Evolutionary conservation across 345 rosid species (phyloP).

Genomic region (Nasturtium officinale): DNA sequence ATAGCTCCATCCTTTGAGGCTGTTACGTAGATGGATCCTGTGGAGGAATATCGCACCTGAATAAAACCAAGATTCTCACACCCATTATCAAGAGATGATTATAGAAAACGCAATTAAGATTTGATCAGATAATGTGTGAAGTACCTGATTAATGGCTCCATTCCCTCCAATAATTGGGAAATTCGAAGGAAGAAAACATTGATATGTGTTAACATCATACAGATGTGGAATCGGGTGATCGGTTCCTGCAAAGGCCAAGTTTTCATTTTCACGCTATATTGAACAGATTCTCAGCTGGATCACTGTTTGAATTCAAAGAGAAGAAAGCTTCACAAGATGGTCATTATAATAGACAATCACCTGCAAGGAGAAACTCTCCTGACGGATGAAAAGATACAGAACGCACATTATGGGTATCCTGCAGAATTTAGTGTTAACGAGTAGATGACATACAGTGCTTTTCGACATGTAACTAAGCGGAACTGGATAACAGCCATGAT

Average conservation of each 20-base stretch:
- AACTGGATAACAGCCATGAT: conserved; percentile 26
- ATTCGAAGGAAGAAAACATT: conserved; percentile 68
- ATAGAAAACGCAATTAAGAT: background rate
- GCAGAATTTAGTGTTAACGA: conserved; percentile 28
- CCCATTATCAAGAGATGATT: conserved; percentile 4
- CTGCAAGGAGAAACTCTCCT: conserved; percentile 78
- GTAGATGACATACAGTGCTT: background rate
- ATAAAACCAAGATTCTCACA: conserved; percentile 28
- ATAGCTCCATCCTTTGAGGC: conserved; percentile 86
- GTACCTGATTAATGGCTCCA: conserved; percentile 89
- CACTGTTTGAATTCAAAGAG: conserved; percentile 16
- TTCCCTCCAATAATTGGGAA: conserved; percentile 56
- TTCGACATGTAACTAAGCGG: conserved; percentile 10
- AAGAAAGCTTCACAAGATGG: background rate
- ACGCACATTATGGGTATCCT: conserved; percentile 90
- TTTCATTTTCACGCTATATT: background rate
- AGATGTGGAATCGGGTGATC: conserved; percentile 81
- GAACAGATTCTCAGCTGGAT: background rate
- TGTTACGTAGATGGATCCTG: conserved; percentile 75
- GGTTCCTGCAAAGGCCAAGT: conserved; percentile 57
- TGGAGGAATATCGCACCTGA: conserved; percentile 86
- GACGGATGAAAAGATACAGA: conserved; percentile 85
- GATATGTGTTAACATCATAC: conserved; percentile 79
- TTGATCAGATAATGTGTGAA: background rate
- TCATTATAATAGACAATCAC: conserved; percentile 35